Evolutionary conservation across 2,329 filamentous ascomycete genomes (phyloP).

Genomic region (Colletotrichum tofieldiae): DNA sequence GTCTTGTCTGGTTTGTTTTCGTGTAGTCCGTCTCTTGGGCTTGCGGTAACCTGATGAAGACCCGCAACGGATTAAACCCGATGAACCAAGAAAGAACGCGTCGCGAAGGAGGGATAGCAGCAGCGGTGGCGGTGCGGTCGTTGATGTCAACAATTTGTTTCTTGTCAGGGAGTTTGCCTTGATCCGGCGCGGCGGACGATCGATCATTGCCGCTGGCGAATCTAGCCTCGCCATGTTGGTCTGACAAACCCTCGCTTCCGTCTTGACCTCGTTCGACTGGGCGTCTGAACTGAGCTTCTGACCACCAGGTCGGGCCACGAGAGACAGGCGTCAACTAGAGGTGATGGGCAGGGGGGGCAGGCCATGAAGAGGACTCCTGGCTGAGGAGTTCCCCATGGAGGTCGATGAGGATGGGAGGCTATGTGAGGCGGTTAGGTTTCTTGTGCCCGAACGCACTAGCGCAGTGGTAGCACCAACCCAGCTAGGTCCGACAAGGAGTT

Average conservation of each 20-base stretch:
- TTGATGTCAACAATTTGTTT: not conserved
- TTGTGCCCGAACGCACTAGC: not conserved
- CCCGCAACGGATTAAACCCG: not conserved
- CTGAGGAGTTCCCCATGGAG: not conserved
- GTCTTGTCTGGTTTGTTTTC: not conserved
- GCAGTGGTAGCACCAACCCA: constrained; percentile 6
- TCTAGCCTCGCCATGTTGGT: not conserved
- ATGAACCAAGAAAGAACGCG: not conserved
- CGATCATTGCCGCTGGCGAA: not conserved
- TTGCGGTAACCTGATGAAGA: not conserved
- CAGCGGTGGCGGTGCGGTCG: not conserved
- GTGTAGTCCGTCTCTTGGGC: not conserved
- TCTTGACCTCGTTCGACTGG: not conserved
- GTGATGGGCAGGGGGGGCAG: not conserved
- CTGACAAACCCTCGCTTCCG: not conserved
- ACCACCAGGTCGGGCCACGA: not conserved
- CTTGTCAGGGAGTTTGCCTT: not conserved
- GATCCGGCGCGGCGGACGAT: not conserved
- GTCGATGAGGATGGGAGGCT: not conserved
- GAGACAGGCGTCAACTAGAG: constrained; percentile 6
- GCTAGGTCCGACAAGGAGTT: constrained; percentile 8
- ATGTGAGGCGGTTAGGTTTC: not conserved
- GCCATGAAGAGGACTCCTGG: not conserved
- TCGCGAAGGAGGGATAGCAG: not conserved
- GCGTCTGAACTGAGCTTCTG: constrained; percentile 8